Evolutionary conservation across 345 rosid genomes (phyloP), one percentile per base, ranked within the genome.

Genomic region (Salix koriyanagi): DNA sequence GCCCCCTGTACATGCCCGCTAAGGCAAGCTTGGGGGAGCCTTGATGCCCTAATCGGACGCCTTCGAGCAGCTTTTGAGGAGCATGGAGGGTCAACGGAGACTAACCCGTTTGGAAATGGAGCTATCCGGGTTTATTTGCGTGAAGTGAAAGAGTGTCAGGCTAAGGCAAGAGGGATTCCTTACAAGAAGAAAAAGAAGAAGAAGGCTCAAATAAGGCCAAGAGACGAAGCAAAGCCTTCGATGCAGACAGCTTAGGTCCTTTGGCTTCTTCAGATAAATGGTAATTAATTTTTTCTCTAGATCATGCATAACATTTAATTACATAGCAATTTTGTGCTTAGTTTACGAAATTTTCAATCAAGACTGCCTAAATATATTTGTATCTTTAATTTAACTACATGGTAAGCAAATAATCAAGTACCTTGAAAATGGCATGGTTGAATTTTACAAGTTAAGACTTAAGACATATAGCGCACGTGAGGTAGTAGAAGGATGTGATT

Each of bases 11-110:
- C 91, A 12, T 93, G 96, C 69, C 96, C 97, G 34, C 82, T 91
- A 3, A 78, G 87, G 77, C 97, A 93, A 82, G 97, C 97, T 6
- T 91, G 97, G 97, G 97, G 97, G 16, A 91, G 96, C 83, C 91
- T 93, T 16, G 97, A 93, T 73, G 96, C 97, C 11, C 86, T 93
- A 83, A 89, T 92, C 83, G 96, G 96, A 77, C 89, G 96, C 44
- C 87, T 92, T 4, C 41, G 97, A 85, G 97, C 96, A 46, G 96
- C 97, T 65, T 93, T 87, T 48, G 97, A 93, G 79, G 97, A 90
- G 72, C 86, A 93, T 13, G 89, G 93, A 12, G 93, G 93, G 16
- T 85, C 90, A 42, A 82, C 91, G 4, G 93, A 89, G 81, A 84
- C 77, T 5, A 90, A 90, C 86, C 96, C 94, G 18, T 93, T 93